Evolutionary conservation across 306 rosid species (phyloP), one percentile per base, ranked within the genome.

Genomic region (Cucurbita ficifolia): DNA sequence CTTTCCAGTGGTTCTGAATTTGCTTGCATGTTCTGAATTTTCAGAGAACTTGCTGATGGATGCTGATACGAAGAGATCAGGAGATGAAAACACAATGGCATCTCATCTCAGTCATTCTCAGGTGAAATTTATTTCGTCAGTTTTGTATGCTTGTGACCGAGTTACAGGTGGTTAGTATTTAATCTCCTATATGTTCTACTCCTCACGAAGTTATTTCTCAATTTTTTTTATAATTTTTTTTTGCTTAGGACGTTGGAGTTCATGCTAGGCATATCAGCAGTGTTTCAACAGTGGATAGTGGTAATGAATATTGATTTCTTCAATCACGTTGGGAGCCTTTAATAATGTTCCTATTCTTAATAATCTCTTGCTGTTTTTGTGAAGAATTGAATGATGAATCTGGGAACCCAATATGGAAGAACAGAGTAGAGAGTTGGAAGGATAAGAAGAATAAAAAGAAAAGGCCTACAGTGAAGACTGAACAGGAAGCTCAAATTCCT

Each of bases 321-420:
- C 14, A 4, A 52, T 63, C 10, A 49, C 62, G 64, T 79, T 77
- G 56, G 35, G 29, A 39, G 54, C 69, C 49, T 62, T 78, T 29
- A 13, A 6, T 70, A 21, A 75, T 61, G 60, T 39, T 38, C 50
- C 24, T 39, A 39, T 73, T 22, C 21, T 36, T 78, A 58, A 59
- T 16, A 22, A 40, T 82, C 58, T 52, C 56, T 75, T 46, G 48
- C 63, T 84, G 75, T 10, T 80, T 76, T 62, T 85, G 29, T 83
- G 87, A 78, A 94, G 97, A 94, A 76, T 60, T 83, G 36, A 89
- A 87, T 55, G 96, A 91, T 70, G 97, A 91, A 72, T 86, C 22
- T 43, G 99, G 97, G 81, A 94, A 94, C 85, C 99, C 99, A 54
- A 94, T 94, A 33, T 94, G 99, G 99, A 94, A 94, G 87, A 91